Conservation (phyloP, 306 rosid species). For the Vachellia pachyceras region DNA sequence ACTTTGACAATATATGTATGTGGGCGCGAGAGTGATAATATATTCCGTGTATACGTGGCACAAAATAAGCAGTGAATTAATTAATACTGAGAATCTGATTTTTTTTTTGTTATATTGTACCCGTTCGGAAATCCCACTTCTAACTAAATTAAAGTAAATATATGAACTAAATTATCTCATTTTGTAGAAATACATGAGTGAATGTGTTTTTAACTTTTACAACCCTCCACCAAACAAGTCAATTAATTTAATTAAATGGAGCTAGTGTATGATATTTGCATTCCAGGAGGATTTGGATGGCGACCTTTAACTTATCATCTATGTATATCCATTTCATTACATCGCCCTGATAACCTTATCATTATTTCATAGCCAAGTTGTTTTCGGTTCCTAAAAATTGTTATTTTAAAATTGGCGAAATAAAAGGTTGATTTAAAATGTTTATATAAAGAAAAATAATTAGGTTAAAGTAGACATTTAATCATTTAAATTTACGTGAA, state of each 20-base stretch:
- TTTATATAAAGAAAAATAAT: too few species aligned
- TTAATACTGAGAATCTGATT: not conserved
- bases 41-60: not conserved
- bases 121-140: too few species aligned
- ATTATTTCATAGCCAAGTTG: not conserved
- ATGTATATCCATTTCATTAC: not conserved
- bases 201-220: too few species aligned
- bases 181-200: too few species aligned
- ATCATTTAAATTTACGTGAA: too few species aligned
- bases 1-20: too few species aligned
- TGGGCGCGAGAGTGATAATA: not conserved
- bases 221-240: too few species aligned
- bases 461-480: too few species aligned
- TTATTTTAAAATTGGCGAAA: not conserved
- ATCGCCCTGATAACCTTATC: not conserved
- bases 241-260: not conserved
- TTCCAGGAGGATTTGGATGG: not conserved
- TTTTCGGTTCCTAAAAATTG: not conserved
- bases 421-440: not conserved
- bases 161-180: too few species aligned
- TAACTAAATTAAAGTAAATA: too few species aligned
- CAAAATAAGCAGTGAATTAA: not conserved
- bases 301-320: not conserved
- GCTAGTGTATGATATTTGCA: not conserved
- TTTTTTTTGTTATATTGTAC: too few species aligned